Conservation (phyloP, 2,329 filamentous ascomycete genomes). For the Triangularia setosa region DNA sequence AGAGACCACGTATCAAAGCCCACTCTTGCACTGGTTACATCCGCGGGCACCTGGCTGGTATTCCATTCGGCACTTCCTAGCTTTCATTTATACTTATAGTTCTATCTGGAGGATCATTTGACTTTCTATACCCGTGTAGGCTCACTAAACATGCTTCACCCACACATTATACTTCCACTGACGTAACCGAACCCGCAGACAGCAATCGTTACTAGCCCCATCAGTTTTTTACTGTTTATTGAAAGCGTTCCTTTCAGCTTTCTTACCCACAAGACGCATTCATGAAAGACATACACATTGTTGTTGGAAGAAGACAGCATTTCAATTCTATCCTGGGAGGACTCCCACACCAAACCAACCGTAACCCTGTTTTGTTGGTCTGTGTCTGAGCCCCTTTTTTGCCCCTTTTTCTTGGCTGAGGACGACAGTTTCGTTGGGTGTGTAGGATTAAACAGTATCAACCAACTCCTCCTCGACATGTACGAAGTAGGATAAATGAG, state of each 20-base stretch:
- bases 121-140: not conserved
- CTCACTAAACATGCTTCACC: no score
- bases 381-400: not conserved
- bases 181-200: not conserved
- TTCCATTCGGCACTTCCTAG: not conserved
- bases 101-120: not conserved
- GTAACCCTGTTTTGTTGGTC: not conserved
- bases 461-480: no score
- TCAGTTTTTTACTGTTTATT: not conserved
- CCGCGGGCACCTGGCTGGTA: not conserved
- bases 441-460: not conserved
- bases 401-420: not conserved
- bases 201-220: not conserved
- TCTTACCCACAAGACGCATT: not conserved
- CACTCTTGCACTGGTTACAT: no score
- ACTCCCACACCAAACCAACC: not conserved
- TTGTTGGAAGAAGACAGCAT: not conserved
- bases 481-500: no score
- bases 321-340: not conserved
- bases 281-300: not conserved
- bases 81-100: not conserved
- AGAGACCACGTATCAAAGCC: no score
- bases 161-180: no score
- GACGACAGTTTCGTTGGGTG: not conserved
- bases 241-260: not conserved